Conservation (phyloP, 1,139 yeast species). For the Lodderomyces orthopsilosis region DNA sequence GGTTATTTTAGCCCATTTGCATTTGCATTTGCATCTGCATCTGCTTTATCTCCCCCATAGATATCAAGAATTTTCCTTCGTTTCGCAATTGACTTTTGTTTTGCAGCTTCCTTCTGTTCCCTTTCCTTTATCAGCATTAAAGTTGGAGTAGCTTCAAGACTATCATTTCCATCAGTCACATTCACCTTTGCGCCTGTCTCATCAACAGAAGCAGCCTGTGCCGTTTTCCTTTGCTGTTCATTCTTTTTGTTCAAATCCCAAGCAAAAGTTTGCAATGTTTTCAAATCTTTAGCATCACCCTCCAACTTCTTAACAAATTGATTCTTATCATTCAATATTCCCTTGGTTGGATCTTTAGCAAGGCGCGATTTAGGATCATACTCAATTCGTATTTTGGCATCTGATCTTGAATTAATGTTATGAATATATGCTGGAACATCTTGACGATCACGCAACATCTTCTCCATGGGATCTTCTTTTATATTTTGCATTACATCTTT, state of each 20-base stretch:
- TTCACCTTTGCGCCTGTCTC: conserved; percentile 6
- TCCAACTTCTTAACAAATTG: conserved; percentile 52
- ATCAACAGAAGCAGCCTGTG: conserved; percentile 2
- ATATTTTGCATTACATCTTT: conserved; percentile 27
- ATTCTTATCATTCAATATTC: conserved; percentile 47
- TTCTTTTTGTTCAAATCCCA: conserved; percentile 41
- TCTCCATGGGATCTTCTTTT: conserved; percentile 36
- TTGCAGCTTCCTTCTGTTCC: conserved; percentile 31
- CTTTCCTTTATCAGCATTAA: conserved; percentile 46
- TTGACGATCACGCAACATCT: conserved; percentile 45
- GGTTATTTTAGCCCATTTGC: not conserved
- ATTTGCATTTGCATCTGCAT: not conserved
- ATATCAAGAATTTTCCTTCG: conserved; percentile 15
- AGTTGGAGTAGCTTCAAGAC: conserved; percentile 62
- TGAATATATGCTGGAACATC: conserved; percentile 50
- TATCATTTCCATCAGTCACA: conserved; percentile 38
- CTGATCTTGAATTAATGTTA: conserved; percentile 14
- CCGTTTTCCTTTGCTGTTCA: conserved; percentile 17
- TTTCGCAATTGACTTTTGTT: conserved; percentile 22
- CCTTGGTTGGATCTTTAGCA: conserved; percentile 44
- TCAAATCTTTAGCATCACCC: conserved; percentile 52
- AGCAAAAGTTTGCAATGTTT: conserved; percentile 50
- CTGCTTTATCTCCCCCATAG: no score
- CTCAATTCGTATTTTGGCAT: conserved; percentile 20
- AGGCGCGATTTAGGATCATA: conserved; percentile 61